Conservation (phyloP, 1,284 basidiomycete genomes). For the Heterobasidion annosum region DNA sequence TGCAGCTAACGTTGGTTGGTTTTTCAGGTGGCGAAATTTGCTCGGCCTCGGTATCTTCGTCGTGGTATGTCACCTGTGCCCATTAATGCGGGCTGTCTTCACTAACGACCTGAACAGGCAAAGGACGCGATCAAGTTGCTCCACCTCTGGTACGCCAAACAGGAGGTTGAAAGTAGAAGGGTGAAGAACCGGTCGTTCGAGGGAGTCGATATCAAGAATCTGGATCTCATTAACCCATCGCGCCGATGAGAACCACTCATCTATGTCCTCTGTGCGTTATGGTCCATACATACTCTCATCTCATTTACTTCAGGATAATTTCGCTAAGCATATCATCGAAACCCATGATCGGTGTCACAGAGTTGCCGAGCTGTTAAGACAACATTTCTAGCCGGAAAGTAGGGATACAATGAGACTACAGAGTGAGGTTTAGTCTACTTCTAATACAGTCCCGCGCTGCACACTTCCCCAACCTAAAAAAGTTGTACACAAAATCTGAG, state of each 20-base stretch:
- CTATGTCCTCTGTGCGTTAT: no score
- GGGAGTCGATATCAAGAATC: constrained; percentile 53
- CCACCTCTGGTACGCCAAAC: constrained; percentile 59
- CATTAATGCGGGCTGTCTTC: neutral
- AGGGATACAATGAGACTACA: constrained; percentile 1
- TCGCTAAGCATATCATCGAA: neutral
- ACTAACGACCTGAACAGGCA: constrained; percentile 28
- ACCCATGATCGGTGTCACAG: no score
- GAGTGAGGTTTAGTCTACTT: constrained; percentile 29
- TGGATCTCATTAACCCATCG: constrained; percentile 46
- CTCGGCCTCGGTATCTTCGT: constrained; percentile 62
- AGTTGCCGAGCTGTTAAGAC: neutral
- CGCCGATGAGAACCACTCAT: no score
- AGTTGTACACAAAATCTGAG: neutral
- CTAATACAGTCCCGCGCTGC: constrained; percentile 45
- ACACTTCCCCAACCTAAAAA: constrained; percentile 47
- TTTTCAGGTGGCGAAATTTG: constrained; percentile 60
- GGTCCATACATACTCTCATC: neutral
- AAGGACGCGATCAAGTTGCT: constrained; percentile 59
- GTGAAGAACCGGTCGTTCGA: constrained; percentile 61
- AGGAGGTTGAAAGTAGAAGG: constrained; percentile 54
- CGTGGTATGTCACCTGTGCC: constrained; percentile 32
- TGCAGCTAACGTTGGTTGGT: no score
- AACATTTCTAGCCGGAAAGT: neutral
- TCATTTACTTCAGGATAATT: neutral